Percentiles rank a stretch among this genome's conserved stretches.
phyloP scores from a whole-genome alignment of 1,284 basidiomycete genomes.

The Sporisorium scitamineum region DNA sequence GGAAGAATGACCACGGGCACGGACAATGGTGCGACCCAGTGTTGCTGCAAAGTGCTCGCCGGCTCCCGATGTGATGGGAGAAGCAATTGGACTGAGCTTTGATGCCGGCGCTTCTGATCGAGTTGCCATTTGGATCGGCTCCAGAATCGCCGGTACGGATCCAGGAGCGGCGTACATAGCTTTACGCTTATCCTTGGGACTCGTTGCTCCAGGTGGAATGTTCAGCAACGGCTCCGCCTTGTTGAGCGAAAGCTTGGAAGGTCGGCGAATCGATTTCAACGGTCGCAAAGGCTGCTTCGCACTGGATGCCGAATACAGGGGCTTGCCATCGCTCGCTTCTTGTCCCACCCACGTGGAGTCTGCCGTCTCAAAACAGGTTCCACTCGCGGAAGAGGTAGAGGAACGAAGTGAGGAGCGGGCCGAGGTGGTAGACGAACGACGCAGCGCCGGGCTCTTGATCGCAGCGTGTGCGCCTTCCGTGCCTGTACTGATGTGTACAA shows the following conservation, averaged over 20 bases:
- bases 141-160: conserved; percentile 14
- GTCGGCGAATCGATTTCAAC: conserved; percentile 32
- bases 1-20: conserved; percentile 2
- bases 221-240: neutral
- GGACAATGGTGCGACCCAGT: conserved; percentile 12
- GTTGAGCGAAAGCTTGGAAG: conserved; percentile 12
- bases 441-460: neutral
- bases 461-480: conserved; percentile 4
- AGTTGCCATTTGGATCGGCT: conserved; percentile 1
- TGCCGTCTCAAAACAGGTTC: neutral
- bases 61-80: conserved; percentile 8
- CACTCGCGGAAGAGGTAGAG: conserved; percentile 9
- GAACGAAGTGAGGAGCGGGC: conserved; percentile 13
- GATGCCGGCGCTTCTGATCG: neutral
- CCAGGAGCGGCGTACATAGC: conserved; percentile 27
- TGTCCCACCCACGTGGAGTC: neutral
- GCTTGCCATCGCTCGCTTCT: conserved; percentile 9
- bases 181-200: conserved; percentile 39
- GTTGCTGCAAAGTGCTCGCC: conserved; percentile 20
- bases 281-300: conserved; percentile 25
- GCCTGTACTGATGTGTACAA: conserved; percentile 35
- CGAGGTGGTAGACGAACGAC: conserved; percentile 14
- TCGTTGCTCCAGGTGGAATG: conserved; percentile 4
- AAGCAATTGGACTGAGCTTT: conserved; percentile 6
- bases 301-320: conserved; percentile 1